These are phyloP conservation scores for Globisporangium alternatum DNA, from an alignment of 352 stramenopile species.

Conservation along the genomic window DNA sequence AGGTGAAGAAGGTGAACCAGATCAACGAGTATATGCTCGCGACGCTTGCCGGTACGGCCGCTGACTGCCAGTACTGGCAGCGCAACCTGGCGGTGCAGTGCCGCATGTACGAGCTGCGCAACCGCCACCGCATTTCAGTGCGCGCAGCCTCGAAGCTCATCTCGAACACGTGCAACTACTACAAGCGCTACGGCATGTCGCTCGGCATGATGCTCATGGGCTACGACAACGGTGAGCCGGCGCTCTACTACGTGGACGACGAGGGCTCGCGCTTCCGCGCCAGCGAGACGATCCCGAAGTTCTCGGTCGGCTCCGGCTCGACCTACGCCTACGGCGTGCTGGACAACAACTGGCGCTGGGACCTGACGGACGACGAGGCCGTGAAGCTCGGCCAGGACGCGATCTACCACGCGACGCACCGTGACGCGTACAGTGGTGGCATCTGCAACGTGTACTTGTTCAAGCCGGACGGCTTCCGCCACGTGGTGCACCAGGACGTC, in stretches of 20 bases:
- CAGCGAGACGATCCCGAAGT: conserved; percentile 93
- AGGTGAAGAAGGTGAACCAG: conserved; percentile 99
- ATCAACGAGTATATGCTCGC: conserved; percentile 99
- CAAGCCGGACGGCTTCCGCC: conserved; percentile 95
- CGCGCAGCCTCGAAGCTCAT: conserved; percentile 98
- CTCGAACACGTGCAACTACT: conserved; percentile 98
- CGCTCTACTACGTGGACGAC: conserved; percentile 99
- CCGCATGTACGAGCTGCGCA: conserved; percentile 98
- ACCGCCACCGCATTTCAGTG: conserved; percentile 99
- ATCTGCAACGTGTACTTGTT: conserved; percentile 97
- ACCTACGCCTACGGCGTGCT: conserved; percentile 99
- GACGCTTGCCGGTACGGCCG: conserved; percentile 98
- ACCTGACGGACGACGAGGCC: conserved; percentile 98
- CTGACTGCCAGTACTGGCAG: conserved; percentile 99
- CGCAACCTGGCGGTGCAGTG: conserved; percentile 96
- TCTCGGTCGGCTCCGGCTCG: conserved; percentile 98
- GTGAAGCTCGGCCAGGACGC: conserved; percentile 98
- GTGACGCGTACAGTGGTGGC: conserved; percentile 98
- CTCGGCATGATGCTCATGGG: conserved; percentile 99
- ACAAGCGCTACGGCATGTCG: conserved; percentile 92
- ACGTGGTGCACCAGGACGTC: conserved; percentile 97
- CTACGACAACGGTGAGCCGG: conserved; percentile 97
- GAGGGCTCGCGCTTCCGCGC: conserved; percentile 98
- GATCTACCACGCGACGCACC: conserved; percentile 99
- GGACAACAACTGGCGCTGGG: conserved; percentile 95